Evolutionary conservation across 1,284 basidiomycete species (phyloP).

Genomic region (Sparassis latifolia): DNA sequence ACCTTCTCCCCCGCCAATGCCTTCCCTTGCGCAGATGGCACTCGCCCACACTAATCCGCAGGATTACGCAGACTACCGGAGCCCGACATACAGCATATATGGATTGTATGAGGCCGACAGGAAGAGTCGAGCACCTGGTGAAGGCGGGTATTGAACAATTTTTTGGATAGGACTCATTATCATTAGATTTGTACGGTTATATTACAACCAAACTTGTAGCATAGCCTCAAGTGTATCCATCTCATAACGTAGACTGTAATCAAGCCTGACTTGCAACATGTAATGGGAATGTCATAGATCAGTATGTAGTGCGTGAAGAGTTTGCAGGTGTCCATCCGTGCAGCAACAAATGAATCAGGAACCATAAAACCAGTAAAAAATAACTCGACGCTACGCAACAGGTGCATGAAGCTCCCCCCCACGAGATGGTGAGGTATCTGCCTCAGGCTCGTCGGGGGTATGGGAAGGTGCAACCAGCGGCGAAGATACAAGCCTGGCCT

Average conservation of each 20-base stretch:
- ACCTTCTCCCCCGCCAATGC: conserved; percentile 68
- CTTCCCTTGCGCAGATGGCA: conserved; percentile 71
- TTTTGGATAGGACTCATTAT: background rate
- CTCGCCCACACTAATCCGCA: conserved; percentile 54
- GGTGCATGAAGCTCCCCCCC: no score
- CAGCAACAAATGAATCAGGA: no score
- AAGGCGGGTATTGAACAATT: conserved; percentile 17
- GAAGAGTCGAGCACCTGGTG: conserved; percentile 39
- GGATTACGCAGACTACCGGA: conserved; percentile 59
- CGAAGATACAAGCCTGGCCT: conserved; percentile 6
- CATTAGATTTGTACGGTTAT: conserved; percentile 8
- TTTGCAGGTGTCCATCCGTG: no score
- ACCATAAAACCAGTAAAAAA: no score
- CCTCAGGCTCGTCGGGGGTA: background rate
- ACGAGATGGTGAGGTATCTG: no score
- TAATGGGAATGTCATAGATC: no score
- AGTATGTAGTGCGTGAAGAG: no score
- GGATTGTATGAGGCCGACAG: conserved; percentile 61
- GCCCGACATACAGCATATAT: conserved; percentile 77
- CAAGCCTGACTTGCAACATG: no score
- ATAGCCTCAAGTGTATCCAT: no score
- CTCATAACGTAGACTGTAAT: no score
- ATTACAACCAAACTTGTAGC: background rate
- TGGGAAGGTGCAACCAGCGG: conserved; percentile 5
- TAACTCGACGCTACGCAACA: no score